These are phyloP conservation scores for Vitis rupestris DNA, from an alignment of 164 flowering plant species.

Conservation along the genomic window DNA sequence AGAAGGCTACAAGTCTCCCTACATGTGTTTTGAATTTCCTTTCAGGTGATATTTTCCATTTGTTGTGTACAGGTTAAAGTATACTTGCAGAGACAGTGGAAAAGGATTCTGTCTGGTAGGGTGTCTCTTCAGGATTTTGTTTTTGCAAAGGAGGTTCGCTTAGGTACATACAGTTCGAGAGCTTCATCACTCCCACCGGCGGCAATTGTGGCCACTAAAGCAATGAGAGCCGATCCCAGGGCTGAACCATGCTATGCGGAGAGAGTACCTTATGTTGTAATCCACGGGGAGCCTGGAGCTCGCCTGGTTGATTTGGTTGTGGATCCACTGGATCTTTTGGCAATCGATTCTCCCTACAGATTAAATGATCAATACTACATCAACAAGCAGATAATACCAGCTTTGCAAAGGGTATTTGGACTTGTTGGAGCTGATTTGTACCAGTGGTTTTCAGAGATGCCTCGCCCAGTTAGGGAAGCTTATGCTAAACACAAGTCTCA, in stretches of 20 bases:
- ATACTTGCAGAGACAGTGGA: slow-evolving; percentile 87
- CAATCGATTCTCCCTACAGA: slow-evolving; percentile 68
- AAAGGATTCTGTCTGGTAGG: slow-evolving; percentile 68
- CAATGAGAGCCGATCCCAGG: slow-evolving; percentile 88
- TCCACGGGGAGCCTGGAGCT: slow-evolving; percentile 95
- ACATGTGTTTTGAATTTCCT: background rate
- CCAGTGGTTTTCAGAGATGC: slow-evolving; percentile 82
- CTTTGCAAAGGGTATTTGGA: slow-evolving; percentile 85
- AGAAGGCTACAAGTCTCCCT: too few species aligned
- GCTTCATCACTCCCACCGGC: slow-evolving; percentile 83
- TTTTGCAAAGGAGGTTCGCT: slow-evolving; percentile 94
- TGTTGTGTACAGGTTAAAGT: slow-evolving; percentile 49
- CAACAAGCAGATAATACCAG: slow-evolving; percentile 89
- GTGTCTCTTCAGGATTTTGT: slow-evolving; percentile 88
- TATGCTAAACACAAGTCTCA: slow-evolving; percentile 38
- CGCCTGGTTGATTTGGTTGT: slow-evolving; percentile 88
- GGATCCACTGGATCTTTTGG: slow-evolving; percentile 79
- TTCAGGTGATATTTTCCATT: background rate
- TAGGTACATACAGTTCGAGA: slow-evolving; percentile 80
- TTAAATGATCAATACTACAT: slow-evolving; percentile 85
- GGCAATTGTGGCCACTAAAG: slow-evolving; percentile 88
- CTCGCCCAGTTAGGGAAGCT: slow-evolving; percentile 62
- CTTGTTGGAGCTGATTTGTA: slow-evolving; percentile 84
- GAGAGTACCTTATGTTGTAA: slow-evolving; percentile 81
- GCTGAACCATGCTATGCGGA: slow-evolving; percentile 97